Evolutionary conservation across 768 basidiomycete genomes (phyloP), one percentile per base, ranked within the genome.

Genomic region (Mycena chlorophos): DNA sequence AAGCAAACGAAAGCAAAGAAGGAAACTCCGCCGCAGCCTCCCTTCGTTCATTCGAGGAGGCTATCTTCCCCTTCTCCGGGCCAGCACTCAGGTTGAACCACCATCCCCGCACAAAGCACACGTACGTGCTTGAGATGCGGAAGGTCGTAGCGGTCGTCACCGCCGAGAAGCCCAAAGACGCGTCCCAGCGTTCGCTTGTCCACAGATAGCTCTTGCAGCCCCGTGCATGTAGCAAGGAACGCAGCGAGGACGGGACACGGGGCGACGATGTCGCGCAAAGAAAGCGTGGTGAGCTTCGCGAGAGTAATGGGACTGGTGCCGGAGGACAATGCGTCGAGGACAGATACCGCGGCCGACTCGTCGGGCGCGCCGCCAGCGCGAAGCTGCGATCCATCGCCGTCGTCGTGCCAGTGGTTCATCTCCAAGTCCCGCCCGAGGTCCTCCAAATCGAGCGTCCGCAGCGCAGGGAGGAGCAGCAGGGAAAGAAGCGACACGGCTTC

Each of bases 21-120:
- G 40, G 20, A 19, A 6, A 6, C 13, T 14, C 40, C 40, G 20
- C 40, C 13, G 40, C 14, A 22, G 34, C 40, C 40, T 42, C 40
- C 40, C 40, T 42, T 42, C 40, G 40, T 42, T 42, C 40, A 5
- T 42, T 42, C 40, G 40, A 42, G 40, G 40, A 42, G 40, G 40
- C 40, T 14, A 19, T 12, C 20, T 19, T 8, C 40, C 8, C 13
- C 40, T 42, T 5, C 14, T 42, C 8, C 40, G 5, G 13, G 8
- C 20, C n/a, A 20, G 13, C n/a, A 42, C 20, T 22, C 13, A 42
- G 8, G n/a, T n/a, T n/a, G n/a, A n/a, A 42, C 31, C 31, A 8
- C 8, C 8, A 34, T 8, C 31, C 8, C 8, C 31, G 31, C n/a
- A 34, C 31, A 34, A 17, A 42, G 13, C 40, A 42, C 8, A 20